Base-by-base conservation (phyloP, 805 yeast genomes). In the Blastobotrys robertii region DNA sequence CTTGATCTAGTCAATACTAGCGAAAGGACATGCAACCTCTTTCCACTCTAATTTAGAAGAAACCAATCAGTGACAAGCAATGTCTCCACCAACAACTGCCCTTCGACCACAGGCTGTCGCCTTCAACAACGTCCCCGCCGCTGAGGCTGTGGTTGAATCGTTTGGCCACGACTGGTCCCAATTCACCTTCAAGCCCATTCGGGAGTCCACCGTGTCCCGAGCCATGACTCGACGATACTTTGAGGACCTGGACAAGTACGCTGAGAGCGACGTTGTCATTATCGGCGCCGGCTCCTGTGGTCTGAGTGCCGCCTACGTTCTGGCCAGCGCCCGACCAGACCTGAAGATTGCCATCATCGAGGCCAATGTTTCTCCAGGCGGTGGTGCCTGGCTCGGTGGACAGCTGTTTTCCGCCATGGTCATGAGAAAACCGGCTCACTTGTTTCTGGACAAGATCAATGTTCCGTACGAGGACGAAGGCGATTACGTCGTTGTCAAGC, bases 211-310 rank as follows among this genome's bases (percentile, higher is more conserved):
- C 2, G 88, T 82, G 30, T 79, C 87, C 7, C 72, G 88, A 48
- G 90, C 88, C 30, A 81, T 81, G 88, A 81, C 87, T 35, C 68
- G 67, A 46, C 74, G 88, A 50, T 81, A 81, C 64, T 81, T 80
- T 58, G 72, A 74, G 31, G 88, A 81, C 57, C 62, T 81, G 55
- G 83, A 81, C 67, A 78, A 76, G 60, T 79, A 74, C 59, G 79
- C 87, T 15, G 87, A 81, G 54, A 72, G 82, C 9, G 90, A 81
- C 55, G 73, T 81, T 38, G 82, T 81, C 36, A 77, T 81, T 54
- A 73, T 81, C 46, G 90, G 90, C 45, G 87, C 86, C 22, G 87
- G 88, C 33, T 78, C 84, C 19, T 77, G 84, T 35, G 88, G 88
- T 36, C 67, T 81, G 46, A 73, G 82, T 43, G 83, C 86, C 25